These are phyloP conservation scores for Dictyophora rubrovolvata DNA, from an alignment of 768 basidiomycete species.

Conservation along the genomic window DNA sequence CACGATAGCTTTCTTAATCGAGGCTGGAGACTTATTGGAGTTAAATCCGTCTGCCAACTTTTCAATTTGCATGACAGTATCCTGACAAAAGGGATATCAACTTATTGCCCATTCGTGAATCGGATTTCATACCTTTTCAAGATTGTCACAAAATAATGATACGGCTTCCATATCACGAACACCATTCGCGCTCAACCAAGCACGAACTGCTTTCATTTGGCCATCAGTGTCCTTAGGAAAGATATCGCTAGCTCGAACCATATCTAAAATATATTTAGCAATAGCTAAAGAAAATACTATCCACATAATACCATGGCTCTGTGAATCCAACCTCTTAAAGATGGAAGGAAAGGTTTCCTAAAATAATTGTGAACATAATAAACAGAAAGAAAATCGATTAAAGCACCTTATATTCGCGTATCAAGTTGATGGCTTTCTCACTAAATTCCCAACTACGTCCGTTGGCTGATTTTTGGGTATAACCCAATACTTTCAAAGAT, in stretches of 20 bases:
- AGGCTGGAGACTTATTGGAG: slow-evolving; percentile 43
- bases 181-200: slow-evolving; percentile 80
- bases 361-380: background rate
- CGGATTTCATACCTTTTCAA: slow-evolving; percentile 59
- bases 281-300: slow-evolving; percentile 1
- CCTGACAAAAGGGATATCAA: slow-evolving; percentile 29
- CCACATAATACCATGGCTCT: slow-evolving; percentile 50
- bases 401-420: slow-evolving; percentile 72
- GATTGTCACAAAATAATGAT: slow-evolving; percentile 82
- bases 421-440: slow-evolving; percentile 69
- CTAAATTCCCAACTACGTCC: slow-evolving; percentile 90
- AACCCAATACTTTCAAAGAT: slow-evolving; percentile 84
- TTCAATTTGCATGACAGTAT: slow-evolving; percentile 74
- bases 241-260: slow-evolving; percentile 53
- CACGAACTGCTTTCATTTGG: slow-evolving; percentile 64
- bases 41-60: slow-evolving; percentile 59
- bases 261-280: slow-evolving; percentile 37
- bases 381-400: background rate
- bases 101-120: background rate
- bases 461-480: slow-evolving; percentile 62
- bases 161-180: slow-evolving; percentile 89
- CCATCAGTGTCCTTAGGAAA: slow-evolving; percentile 55
- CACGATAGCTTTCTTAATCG: slow-evolving; percentile 87
- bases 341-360: slow-evolving; percentile 79
- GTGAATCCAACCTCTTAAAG: slow-evolving; percentile 58